Evolutionary conservation across 1,284 basidiomycete genomes (phyloP), one percentile per base, ranked within the genome.

Genomic region (Malassezia slooffiae): DNA sequence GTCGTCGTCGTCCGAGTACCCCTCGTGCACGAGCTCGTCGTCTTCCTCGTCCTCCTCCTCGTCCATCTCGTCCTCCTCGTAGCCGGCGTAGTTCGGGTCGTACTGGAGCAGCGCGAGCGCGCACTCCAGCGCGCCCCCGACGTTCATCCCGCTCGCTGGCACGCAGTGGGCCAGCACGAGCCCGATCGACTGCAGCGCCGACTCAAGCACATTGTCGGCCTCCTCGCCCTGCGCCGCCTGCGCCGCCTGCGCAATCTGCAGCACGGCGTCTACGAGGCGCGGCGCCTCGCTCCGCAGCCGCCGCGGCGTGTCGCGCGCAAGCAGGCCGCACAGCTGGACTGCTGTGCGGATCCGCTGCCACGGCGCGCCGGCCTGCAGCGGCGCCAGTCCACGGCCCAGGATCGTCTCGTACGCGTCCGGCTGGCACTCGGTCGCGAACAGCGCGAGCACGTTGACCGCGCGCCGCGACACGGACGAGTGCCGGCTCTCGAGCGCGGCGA

Each of bases 1-100:
- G 67, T 97, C 93, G 66, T 97, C 93, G 55, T 97, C 91, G 60
- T 99, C 91, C 6, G 87, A 88, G 69, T 95, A 95, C 26, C 56
- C 53, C 16, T 65, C 58, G 36, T 56, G 49, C 26, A 60, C 31
- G 13, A 83, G 80, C 55, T 85, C 84, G 15, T 80, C 76, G 40
- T 81, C 82, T 17, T 60, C 54, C 13, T 51, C 48, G 0, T 41
- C 53, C 16, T 50, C 49, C 10, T 60, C 57, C 3, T 34, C 39
- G n/a, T 32, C 34, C 12, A 47, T 50, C 30, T 60, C 85, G 37
- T 81, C 82, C 28, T 77, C 82, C 19, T 72, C 76, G 11, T 77
- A 80, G n/a, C 83, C 73, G 12, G 75, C 85, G 60, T 91, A 93
- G 62, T 95, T 96, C 82, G 93, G 91, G 67, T 99, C 91, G 69